Base-by-base conservation (phyloP, 371 early-diverging fungal genomes). In the Mucor circinelloides region DNA sequence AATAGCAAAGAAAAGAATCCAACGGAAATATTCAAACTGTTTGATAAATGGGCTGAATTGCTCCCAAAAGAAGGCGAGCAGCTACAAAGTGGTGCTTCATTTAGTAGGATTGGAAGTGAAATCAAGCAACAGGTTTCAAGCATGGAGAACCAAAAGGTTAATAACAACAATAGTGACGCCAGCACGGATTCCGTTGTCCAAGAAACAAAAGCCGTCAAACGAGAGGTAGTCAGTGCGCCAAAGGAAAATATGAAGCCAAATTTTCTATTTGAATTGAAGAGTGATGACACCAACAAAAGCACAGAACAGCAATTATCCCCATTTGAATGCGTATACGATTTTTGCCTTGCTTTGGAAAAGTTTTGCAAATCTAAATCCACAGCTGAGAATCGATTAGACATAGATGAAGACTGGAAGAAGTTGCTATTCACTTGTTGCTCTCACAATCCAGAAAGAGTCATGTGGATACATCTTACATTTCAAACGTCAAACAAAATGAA, bases 281-380 rank as follows among this genome's bases (percentile, higher is more conserved):
- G 21, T 2, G 50, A 50, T 23, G 12, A 21, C 17, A 25, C 30
- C 2, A 62, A 67, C 38, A 32, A 31, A 23, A 9, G 32, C 6
- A 27, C 46, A 3, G 58, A 25, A 9, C 13, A 40, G 23, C 42
- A 31, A 10, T 30, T 10, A 38, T 56, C 56, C 13, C 59, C 55
- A 6, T 70, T 70, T 15, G 55, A 46, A 5, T 70, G 66, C 25
- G 70, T 70, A 6, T 70, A 65, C 34, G 70, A 70, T 21, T 70
- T 70, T 58, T 70, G 70, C 40, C 25, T 27, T 27, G 25, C 46
- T 8, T 50, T 70, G 31, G 56, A 60, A 50, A 36, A 32, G 25
- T 70, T 56, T 50, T 61, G 66, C 28, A 32, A 55, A 56, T 50
- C 50, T 9, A 50, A 50, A 50, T 50, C 50, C 21, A 59, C 42